phyloP scores from a whole-genome alignment of 768 basidiomycete species.

The Kwoniella newhampshirensis region DNA sequence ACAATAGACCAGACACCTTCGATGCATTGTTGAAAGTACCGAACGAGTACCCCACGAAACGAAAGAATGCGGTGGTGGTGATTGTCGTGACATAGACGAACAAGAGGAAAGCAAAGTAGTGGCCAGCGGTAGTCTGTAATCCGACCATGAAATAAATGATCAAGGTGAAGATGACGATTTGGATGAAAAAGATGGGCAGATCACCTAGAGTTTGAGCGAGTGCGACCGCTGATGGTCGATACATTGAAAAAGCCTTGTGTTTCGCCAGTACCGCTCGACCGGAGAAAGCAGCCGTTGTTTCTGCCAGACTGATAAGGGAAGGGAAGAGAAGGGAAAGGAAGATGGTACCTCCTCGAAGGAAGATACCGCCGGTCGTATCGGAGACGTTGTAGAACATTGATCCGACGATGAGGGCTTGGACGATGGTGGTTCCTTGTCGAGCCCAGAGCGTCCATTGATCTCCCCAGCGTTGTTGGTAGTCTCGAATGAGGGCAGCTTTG shows the following conservation, averaged over 20 bases:
- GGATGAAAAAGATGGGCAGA: conserved; percentile 53
- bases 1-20: conserved; percentile 47
- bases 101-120: conserved; percentile 40
- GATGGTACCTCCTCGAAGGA: conserved; percentile 74
- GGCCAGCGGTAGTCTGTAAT: conserved; percentile 26
- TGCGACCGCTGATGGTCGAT: conserved; percentile 53
- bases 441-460: conserved; percentile 46
- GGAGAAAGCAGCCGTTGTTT: conserved; percentile 48
- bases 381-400: conserved; percentile 65
- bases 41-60: conserved; percentile 44
- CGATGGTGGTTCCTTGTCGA: conserved; percentile 45
- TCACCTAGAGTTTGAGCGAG: conserved; percentile 56
- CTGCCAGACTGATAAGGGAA: conserved; percentile 34
- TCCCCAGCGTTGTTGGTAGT: conserved; percentile 46
- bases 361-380: conserved; percentile 63
- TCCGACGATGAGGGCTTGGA: conserved; percentile 62
- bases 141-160: conserved; percentile 50
- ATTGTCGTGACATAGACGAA: conserved; percentile 33
- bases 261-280: conserved; percentile 49
- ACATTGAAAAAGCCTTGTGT: conserved; percentile 49
- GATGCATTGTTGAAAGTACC: conserved; percentile 48
- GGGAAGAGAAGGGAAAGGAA: conserved; percentile 64
- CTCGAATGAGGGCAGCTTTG: conserved; percentile 36
- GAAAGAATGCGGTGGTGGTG: conserved; percentile 41
- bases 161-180: conserved; percentile 45